Base-by-base conservation (phyloP, 805 yeast species). In the Wickerhamomyces xylosicus region DNA sequence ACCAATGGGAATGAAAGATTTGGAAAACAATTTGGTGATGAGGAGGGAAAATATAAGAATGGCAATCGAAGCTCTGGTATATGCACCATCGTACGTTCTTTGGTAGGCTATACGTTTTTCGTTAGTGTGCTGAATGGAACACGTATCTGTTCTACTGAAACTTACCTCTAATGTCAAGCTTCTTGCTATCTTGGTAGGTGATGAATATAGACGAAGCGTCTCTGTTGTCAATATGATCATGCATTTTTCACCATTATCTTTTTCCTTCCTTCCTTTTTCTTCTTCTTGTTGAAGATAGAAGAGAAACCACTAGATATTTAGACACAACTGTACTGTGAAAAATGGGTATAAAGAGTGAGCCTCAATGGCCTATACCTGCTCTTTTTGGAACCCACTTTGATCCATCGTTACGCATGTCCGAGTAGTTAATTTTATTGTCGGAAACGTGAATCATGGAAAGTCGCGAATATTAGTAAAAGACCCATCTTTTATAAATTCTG, bases 81-180 rank as follows among this genome's bases (percentile, higher is more conserved):
- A 84, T 2, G 94, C 89, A 0, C 94, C 95, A 52, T 84, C 92
- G 50, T 82, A 84, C 0, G 94, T 84, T 41, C 95, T 58, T 57
- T 84, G 92, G 48, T 80, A 81, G 0, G 90, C 92, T 48, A 5
- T 20, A 27, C 13, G 14, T 8, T 4, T 25, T 10, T 11, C 14
- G 29, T 25, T 20, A 29, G 17, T 16, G 16, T 13, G 7, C 28
- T 14, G 8, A 27, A 13, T 4, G 10, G 4, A 6, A 3, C 4
- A n/a, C 22, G 16, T 29, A n/a, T 14, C 5, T 19, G 19, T 5
- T 11, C 15, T 7, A 17, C 7, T 13, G 7, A 16, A 10, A 19
- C 36, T 9, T 27, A 37, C 47, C 44, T 36, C 47, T 39, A 2
- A 41, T 39, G 19, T 44, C 47, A 2, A 44, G 35, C n/a, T 39